Evolutionary conservation across 805 yeast genomes (phyloP).

Genomic region (Wickerhamiella azyma): DNA sequence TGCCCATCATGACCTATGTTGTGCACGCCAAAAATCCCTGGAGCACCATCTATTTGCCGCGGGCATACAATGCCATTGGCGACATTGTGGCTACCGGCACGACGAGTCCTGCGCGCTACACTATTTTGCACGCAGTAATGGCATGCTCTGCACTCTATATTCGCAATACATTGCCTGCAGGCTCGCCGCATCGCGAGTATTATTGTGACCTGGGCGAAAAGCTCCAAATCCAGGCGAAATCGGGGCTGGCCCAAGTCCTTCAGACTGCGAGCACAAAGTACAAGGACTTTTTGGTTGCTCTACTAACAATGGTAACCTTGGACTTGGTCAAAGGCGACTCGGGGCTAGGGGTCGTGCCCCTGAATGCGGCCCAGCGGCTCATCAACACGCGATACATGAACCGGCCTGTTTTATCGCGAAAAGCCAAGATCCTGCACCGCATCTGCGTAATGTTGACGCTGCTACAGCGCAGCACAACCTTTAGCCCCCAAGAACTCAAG

Average conservation of each 20-base stretch:
- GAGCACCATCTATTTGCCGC: conserved; percentile 74
- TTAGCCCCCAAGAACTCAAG: conserved; percentile 11
- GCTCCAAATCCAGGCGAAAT: conserved; percentile 59
- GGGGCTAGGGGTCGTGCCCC: conserved; percentile 68
- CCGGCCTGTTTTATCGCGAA: conserved; percentile 54
- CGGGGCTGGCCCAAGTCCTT: conserved; percentile 48
- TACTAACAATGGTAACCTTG: conserved; percentile 73
- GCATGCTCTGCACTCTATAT: conserved; percentile 75
- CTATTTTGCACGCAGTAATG: conserved; percentile 60
- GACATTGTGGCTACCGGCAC: conserved; percentile 61
- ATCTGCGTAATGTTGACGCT: conserved; percentile 62
- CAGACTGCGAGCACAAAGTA: conserved; percentile 43
- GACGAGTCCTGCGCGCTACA: conserved; percentile 64
- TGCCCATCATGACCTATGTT: conserved; percentile 64
- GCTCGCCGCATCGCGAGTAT: conserved; percentile 53
- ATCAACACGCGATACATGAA: conserved; percentile 53
- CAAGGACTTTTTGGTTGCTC: conserved; percentile 72
- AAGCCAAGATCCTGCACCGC: conserved; percentile 65
- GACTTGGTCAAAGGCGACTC: conserved; percentile 86
- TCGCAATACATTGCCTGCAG: conserved; percentile 55
- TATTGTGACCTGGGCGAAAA: conserved; percentile 62
- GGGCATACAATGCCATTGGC: conserved; percentile 72
- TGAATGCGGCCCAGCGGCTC: conserved; percentile 63
- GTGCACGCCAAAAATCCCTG: conserved; percentile 69
- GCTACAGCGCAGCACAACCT: conserved; percentile 63